Evolutionary conservation across 2,329 filamentous ascomycete genomes (phyloP), one percentile per base, ranked within the genome.

Genomic region (Aurifilum marmelostoma): DNA sequence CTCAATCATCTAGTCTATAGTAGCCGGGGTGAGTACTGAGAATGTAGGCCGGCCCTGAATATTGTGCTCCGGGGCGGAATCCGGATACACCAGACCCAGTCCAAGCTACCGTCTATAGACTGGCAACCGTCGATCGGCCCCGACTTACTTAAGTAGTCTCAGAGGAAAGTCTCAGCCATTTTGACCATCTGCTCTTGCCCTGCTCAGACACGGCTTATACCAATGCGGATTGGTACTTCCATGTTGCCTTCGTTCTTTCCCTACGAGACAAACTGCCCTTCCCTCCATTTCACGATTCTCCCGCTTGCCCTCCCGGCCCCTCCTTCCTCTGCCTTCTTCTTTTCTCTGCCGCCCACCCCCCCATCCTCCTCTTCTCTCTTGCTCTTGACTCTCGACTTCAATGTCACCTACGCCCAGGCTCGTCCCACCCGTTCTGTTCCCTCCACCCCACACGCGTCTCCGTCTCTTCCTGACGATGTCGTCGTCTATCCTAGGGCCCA

Each of bases 181-280:
- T 63, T 24, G 12, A 43, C 8, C 32, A 39, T 32, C 61, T 43
- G 34, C n/a, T 37, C 11, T 6, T 60, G 16, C 41, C 21, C 34
- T 18, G 37, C 34, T 12, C 32, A 43, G n/a, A 29, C 29, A 29
- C 16, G 27, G 50, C 61, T 63, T 63, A 27, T 63, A 63, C 61
- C n/a, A 63, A 63, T 63, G 41, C 39, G 61, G 61, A 47, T 14
- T 63, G 61, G 61, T 32, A n/a, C 47, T 63, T 27, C 41, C 41
- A 18, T n/a, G 37, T 43, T 37, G 34, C 41, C 27, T 32, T 24
- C 27, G 8, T 18, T 41, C 11, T 34, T 47, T 29, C 27, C 60
- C 11, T n/a, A n/a, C 24, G 59, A 27, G n/a, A 27, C 24, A 5
- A 54, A 27, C 11, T 7, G 21, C 50, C 24, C 59, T 37, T 60